Percentiles rank a stretch among this genome's conserved stretches.
These are phyloP conservation scores for Bolboschoenus planiculmis DNA, from an alignment of 176 grass and related monocot species.

Conservation along the genomic window DNA sequence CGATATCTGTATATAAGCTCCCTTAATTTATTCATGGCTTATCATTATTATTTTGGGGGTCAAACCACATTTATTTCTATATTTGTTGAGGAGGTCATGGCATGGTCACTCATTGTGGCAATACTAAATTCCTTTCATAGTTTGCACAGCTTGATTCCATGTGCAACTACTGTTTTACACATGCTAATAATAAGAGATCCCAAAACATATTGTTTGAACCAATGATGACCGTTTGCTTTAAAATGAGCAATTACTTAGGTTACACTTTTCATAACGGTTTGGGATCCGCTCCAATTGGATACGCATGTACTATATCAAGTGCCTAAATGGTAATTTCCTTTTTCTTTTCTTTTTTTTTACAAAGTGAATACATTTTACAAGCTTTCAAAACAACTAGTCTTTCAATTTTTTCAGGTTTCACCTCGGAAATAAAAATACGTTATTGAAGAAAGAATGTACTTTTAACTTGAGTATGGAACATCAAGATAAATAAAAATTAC, in stretches of 20 bases:
- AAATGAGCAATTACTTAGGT: neutral
- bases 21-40: neutral
- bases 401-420: too few species aligned
- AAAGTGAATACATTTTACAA: neutral
- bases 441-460: too few species aligned
- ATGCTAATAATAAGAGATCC: conserved; percentile 6
- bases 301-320: neutral
- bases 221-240: conserved; percentile 8
- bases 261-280: neutral
- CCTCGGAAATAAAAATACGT: too few species aligned
- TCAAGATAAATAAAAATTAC: too few species aligned
- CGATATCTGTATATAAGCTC: too few species aligned
- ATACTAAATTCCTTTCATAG: conserved; percentile 17
- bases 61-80: neutral
- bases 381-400: too few species aligned
- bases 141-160: conserved; percentile 17
- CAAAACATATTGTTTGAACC: neutral
- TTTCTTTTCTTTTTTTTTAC: neutral
- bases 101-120: neutral
- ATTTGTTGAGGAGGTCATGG: neutral
- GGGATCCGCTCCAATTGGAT: neutral
- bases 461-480: too few species aligned
- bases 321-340: neutral
- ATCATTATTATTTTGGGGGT: neutral
- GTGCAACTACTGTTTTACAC: conserved; percentile 18